phyloP scores from a whole-genome alignment of 1,284 basidiomycete species.

The Grifola frondosa region DNA sequence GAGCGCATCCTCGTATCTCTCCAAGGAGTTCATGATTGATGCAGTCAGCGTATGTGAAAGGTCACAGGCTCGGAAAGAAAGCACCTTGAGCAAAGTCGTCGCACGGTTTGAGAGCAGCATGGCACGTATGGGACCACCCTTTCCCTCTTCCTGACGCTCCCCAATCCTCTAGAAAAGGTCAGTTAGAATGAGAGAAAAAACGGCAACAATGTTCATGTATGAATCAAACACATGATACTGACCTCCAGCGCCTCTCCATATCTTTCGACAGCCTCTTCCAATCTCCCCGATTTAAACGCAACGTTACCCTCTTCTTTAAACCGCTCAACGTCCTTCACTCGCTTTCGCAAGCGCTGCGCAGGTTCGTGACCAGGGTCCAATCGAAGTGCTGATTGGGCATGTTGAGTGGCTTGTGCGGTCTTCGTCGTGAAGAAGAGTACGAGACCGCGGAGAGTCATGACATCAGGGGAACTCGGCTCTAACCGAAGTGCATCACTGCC shows the following conservation, averaged over 20 bases:
- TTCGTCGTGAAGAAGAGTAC: constrained; percentile 78
- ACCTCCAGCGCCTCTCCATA: constrained; percentile 74
- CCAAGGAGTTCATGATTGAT: constrained; percentile 44
- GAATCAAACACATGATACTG: constrained; percentile 11
- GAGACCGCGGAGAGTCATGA: constrained; percentile 77
- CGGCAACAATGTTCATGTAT: too few relatives aligned
- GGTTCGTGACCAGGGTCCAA: constrained; percentile 77
- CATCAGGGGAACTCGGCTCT: constrained; percentile 75
- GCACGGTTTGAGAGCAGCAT: constrained; percentile 84
- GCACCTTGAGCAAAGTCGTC: constrained; percentile 75
- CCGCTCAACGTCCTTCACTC: constrained; percentile 76
- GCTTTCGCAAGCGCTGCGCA: constrained; percentile 72
- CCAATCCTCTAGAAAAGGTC: constrained; percentile 58
- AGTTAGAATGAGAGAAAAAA: too few relatives aligned
- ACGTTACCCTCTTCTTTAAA: constrained; percentile 85
- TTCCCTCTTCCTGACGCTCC: constrained; percentile 60
- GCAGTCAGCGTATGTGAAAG: constrained; percentile 8
- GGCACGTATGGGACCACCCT: constrained; percentile 75
- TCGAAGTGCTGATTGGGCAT: constrained; percentile 72
- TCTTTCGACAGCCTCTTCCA: constrained; percentile 64
- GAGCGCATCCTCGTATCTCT: constrained; percentile 66
- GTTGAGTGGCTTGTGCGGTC: constrained; percentile 70
- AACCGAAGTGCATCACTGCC: constrained; percentile 72
- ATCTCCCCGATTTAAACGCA: constrained; percentile 67
- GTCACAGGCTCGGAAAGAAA: constrained; percentile 8